These are phyloP conservation scores for Apiospora saccharicola DNA, from an alignment of 2,329 filamentous ascomycete species.

Conservation along the genomic window DNA sequence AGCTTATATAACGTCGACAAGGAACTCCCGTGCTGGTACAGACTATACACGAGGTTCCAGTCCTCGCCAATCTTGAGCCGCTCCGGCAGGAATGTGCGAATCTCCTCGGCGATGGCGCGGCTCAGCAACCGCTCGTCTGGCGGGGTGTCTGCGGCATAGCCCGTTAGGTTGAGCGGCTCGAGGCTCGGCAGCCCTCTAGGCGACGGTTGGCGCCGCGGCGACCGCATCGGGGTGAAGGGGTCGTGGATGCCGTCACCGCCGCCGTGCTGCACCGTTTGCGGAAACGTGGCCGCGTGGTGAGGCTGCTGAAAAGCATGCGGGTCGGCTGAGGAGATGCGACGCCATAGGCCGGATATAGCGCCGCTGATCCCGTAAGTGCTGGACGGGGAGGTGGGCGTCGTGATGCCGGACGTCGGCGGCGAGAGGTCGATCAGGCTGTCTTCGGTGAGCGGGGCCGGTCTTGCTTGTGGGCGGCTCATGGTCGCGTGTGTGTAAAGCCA, in stretches of 20 bases:
- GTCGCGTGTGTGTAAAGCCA: slow-evolving; percentile 23
- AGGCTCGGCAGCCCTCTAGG: slow-evolving; percentile 90
- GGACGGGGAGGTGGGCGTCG: slow-evolving; percentile 33
- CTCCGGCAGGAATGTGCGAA: slow-evolving; percentile 85
- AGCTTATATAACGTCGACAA: slow-evolving; percentile 86
- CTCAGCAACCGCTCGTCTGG: slow-evolving; percentile 72
- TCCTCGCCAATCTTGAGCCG: slow-evolving; percentile 85
- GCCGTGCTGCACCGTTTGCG: slow-evolving; percentile 25
- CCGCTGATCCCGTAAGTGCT: slow-evolving; percentile 38
- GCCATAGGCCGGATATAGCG: slow-evolving; percentile 64
- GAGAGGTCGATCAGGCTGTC: slow-evolving; percentile 42
- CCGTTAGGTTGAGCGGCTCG: slow-evolving; percentile 76
- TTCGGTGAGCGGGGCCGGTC: slow-evolving; percentile 26
- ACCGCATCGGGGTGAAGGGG: slow-evolving; percentile 60
- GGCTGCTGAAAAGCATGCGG: slow-evolving; percentile 37
- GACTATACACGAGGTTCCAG: slow-evolving; percentile 86
- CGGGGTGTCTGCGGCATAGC: slow-evolving; percentile 68
- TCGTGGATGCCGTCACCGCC: slow-evolving; percentile 59
- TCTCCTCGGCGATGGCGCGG: slow-evolving; percentile 84
- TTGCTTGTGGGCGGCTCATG: slow-evolving; percentile 28
- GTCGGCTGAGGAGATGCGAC: slow-evolving; percentile 66
- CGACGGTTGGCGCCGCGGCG: slow-evolving; percentile 67
- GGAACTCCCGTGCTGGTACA: slow-evolving; percentile 91
- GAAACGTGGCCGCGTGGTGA: slow-evolving; percentile 30
- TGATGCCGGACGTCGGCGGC: slow-evolving; percentile 36